These are phyloP conservation scores for Pyrenula massariospora DNA, from an alignment of 495 filamentous ascomycete genomes.

Conservation along the genomic window DNA sequence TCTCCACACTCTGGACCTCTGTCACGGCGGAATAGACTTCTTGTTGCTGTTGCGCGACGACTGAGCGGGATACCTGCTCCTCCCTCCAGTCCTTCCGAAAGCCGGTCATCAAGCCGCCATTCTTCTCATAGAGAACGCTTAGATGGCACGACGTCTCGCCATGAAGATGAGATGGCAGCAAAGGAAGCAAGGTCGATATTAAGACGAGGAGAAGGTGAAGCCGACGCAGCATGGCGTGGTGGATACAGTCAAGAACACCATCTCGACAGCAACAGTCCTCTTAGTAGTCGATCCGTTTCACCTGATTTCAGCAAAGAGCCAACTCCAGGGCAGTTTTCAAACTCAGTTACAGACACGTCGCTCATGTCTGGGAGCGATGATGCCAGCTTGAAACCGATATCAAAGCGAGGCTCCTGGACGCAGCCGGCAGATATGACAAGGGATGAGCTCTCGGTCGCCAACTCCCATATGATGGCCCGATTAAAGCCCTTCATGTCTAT, in stretches of 20 bases:
- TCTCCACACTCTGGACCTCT: constrained; percentile 75
- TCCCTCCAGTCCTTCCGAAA: constrained; percentile 19
- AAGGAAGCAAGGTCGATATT: constrained; percentile 66
- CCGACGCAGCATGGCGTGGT: constrained; percentile 52
- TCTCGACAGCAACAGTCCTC: constrained; percentile 11
- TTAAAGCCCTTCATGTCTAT: constrained; percentile 81
- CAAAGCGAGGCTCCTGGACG: constrained; percentile 34
- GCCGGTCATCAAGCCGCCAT: constrained; percentile 24
- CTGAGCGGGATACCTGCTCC: constrained; percentile 75
- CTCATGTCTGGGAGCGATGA: constrained; percentile 13
- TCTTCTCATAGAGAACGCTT: constrained; percentile 14
- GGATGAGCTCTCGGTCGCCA: constrained; percentile 65
- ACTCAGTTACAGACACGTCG: constrained; percentile 5
- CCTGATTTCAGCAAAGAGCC: constrained; percentile 3
- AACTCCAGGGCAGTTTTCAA: constrained; percentile 7
- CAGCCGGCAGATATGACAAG: constrained; percentile 48
- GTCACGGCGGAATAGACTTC: constrained; percentile 72
- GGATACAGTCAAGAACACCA: constrained; percentile 39
- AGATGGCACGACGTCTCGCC: constrained; percentile 18
- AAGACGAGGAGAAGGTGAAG: constrained; percentile 54
- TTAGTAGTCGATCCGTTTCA: constrained; percentile 8
- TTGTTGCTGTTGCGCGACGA: constrained; percentile 71
- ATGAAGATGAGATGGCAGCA: constrained; percentile 53
- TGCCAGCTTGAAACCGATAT: constrained; percentile 16
- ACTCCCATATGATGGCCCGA: constrained; percentile 74